phyloP scores from a whole-genome alignment of 352 stramenopile genomes.

The Phytophthora tubulina region DNA sequence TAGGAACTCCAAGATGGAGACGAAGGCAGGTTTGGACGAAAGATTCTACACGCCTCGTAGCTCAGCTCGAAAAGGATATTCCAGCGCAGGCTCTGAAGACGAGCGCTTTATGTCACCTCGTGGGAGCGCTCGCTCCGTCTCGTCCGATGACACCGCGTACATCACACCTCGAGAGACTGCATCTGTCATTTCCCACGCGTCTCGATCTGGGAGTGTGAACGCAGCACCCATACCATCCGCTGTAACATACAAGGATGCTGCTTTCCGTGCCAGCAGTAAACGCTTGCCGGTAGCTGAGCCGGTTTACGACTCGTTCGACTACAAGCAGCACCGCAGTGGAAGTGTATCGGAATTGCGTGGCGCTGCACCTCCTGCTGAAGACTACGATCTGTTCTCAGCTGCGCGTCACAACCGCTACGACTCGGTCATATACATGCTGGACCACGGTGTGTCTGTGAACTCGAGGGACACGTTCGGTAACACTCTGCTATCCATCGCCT shows the following conservation, averaged over 20 bases:
- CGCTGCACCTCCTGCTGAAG: slow-evolving; percentile 35
- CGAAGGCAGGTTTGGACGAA: slow-evolving; percentile 56
- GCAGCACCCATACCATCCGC: slow-evolving; percentile 4
- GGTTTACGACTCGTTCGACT: slow-evolving; percentile 39
- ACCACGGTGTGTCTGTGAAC: slow-evolving; percentile 86
- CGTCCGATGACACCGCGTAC: slow-evolving; percentile 74
- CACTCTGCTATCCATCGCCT: slow-evolving; percentile 88
- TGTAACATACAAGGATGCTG: slow-evolving; percentile 34
- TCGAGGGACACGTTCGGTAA: slow-evolving; percentile 84
- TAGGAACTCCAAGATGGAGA: slow-evolving; percentile 47
- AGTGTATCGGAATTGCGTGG: slow-evolving; percentile 22
- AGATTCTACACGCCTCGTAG: slow-evolving; percentile 74
- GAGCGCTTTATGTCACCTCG: slow-evolving; percentile 70
- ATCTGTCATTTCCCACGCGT: slow-evolving; percentile 1
- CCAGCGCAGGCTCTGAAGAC: slow-evolving; percentile 62
- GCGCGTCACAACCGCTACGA: slow-evolving; percentile 86
- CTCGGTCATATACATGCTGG: slow-evolving; percentile 87
- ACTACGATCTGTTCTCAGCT: slow-evolving; percentile 91
- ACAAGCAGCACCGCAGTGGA: slow-evolving; percentile 39
- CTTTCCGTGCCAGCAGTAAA: slow-evolving; percentile 36
- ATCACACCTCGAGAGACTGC: slow-evolving; percentile 58
- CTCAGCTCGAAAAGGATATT: slow-evolving; percentile 67
- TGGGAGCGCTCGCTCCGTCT: slow-evolving; percentile 65
- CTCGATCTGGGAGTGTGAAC: slow-evolving; percentile 12
- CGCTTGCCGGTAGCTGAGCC: slow-evolving; percentile 18